Evolutionary conservation across 208 protist species (phyloP), one percentile per base, ranked within the genome.

Genomic region (Jaenimonas drosophilae): DNA sequence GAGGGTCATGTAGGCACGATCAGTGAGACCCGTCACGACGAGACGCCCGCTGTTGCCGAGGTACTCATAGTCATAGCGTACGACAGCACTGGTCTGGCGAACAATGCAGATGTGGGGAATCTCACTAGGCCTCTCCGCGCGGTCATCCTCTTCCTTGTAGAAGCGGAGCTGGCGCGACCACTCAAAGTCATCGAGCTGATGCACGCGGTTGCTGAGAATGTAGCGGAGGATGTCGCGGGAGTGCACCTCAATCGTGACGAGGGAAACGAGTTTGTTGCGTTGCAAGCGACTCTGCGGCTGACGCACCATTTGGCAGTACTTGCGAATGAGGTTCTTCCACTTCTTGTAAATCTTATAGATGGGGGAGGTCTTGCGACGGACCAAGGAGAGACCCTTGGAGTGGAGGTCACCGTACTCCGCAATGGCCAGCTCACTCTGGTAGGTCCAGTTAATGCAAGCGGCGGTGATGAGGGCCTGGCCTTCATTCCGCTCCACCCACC

Each of bases 191-290:
- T 93, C 83, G 14, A 83, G 52, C 19, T 63, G 56, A 50, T 75
- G 58, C 26, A 91, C 77, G 19, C 94, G 70, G 40, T 74, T 42
- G 32, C 88, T 68, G 11, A 97, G 73, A 24, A 99, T 65, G 47
- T 88, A 67, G 38, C 97, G 77, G 36, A 99, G 79, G 26, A 99
- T 97, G 59, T 99, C 97, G 41, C 97, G 77, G 12, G 89, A 87
- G 63, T 99, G 97, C 49, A 99, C 97, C 70, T 99, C 96, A 59
- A 99, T 97, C n/a, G 96, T 99, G 49, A 99, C 88, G 26, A 99
- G 64, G 9, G 96, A 73, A 23, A 96, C 82, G 25, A 98, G 63
- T 61, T 98, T 99, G 57, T 83, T 90, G 44, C 97, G 91, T 48
- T 97, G 75, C 49, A 98, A 50, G 38, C 81, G 68, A 16, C 53